phyloP scores from a whole-genome alignment of 371 early-diverging fungal species.

The Actinomucor elegans region DNA sequence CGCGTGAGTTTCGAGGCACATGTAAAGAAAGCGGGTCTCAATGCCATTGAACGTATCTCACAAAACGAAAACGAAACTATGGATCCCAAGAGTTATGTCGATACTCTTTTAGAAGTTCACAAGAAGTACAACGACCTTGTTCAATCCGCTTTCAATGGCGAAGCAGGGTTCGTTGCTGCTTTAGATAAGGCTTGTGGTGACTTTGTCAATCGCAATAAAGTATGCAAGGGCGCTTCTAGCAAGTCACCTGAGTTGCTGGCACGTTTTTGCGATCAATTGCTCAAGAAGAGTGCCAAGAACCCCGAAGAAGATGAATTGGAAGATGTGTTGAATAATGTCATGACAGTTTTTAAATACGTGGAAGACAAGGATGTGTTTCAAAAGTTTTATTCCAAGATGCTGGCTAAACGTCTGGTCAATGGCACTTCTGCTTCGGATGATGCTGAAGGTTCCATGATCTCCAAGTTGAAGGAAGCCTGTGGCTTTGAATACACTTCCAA shows the following conservation, averaged over 20 bases:
- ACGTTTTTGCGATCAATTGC: slow-evolving; percentile 79
- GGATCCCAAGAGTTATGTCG: slow-evolving; percentile 85
- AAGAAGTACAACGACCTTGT: slow-evolving; percentile 78
- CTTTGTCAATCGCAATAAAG: slow-evolving; percentile 87
- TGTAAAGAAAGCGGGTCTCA: slow-evolving; percentile 82
- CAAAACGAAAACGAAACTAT: slow-evolving; percentile 49
- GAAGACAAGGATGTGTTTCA: slow-evolving; percentile 96
- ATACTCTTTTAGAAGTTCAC: slow-evolving; percentile 78
- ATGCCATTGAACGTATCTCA: slow-evolving; percentile 81
- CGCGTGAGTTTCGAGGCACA: slow-evolving; percentile 79
- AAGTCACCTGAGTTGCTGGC: slow-evolving; percentile 88
- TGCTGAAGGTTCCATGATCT: slow-evolving; percentile 72
- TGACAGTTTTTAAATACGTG: slow-evolving; percentile 82
- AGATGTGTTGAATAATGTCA: slow-evolving; percentile 82
- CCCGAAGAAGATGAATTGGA: slow-evolving; percentile 87
- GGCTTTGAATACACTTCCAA: slow-evolving; percentile 91
- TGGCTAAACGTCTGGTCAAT: slow-evolving; percentile 87
- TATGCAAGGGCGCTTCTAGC: slow-evolving; percentile 70
- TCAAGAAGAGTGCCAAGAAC: slow-evolving; percentile 83
- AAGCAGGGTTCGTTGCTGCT: slow-evolving; percentile 91
- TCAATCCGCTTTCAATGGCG: slow-evolving; percentile 73
- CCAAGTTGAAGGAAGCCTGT: slow-evolving; percentile 72
- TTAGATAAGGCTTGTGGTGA: slow-evolving; percentile 92
- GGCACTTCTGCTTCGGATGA: slow-evolving; percentile 73
- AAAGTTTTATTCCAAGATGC: slow-evolving; percentile 85